phyloP scores from a whole-genome alignment of 2,329 filamentous ascomycete species.

The Karstenula rhodostoma region DNA sequence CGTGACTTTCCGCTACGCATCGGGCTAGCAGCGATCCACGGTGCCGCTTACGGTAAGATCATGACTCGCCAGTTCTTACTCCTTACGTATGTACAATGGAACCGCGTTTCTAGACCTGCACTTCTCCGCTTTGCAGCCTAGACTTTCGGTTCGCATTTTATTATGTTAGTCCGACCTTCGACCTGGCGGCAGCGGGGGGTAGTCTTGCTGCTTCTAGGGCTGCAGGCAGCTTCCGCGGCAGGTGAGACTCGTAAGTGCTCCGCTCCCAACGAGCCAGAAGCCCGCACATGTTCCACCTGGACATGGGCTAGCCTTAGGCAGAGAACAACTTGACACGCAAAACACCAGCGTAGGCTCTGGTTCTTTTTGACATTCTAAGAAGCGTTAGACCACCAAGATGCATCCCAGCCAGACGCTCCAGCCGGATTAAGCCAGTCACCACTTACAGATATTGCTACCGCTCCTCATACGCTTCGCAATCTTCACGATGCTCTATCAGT shows the following conservation, averaged over 20 bases:
- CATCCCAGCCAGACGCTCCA: background rate
- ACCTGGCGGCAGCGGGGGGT: background rate
- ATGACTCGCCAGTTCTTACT: too few species aligned
- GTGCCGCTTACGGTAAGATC: too few species aligned
- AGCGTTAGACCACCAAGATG: background rate
- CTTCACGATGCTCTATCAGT: conserved; percentile 69
- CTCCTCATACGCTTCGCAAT: conserved; percentile 36
- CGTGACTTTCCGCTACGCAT: too few species aligned
- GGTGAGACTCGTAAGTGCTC: background rate
- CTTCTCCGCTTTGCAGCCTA: background rate
- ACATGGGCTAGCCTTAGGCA: background rate
- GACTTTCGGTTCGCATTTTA: background rate
- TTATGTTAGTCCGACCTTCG: background rate
- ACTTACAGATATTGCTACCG: background rate
- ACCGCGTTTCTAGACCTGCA: too few species aligned
- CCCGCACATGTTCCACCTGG: background rate
- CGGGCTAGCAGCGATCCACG: too few species aligned
- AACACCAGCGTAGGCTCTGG: background rate
- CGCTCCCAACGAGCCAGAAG: background rate
- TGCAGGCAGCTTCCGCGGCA: background rate
- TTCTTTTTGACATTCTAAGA: background rate
- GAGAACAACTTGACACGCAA: too few species aligned
- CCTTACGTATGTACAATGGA: too few species aligned
- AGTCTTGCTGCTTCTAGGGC: background rate
- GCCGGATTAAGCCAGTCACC: background rate